Evolutionary conservation across 1,284 basidiomycete species (phyloP).

Genomic region (Ustilago sp.): DNA sequence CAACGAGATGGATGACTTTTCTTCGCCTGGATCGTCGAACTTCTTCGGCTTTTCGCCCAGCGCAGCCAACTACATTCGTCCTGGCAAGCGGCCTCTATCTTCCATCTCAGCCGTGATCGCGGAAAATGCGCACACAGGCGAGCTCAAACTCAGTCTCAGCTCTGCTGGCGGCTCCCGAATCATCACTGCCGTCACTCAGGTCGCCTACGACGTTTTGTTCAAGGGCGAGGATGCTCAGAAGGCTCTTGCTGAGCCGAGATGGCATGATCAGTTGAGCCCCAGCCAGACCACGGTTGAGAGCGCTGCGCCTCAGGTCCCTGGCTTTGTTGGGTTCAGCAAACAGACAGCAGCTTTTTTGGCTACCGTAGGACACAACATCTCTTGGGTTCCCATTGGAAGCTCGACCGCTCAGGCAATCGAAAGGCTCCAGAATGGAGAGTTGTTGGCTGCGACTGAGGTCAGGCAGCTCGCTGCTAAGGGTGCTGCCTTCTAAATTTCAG

Average conservation of each 20-base stretch:
- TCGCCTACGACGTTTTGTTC: slow-evolving; percentile 57
- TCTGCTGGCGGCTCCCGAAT: slow-evolving; percentile 71
- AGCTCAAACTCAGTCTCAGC: slow-evolving; percentile 69
- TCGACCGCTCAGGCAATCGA: slow-evolving; percentile 62
- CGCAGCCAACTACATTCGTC: slow-evolving; percentile 69
- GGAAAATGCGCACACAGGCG: slow-evolving; percentile 66
- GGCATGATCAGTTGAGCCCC: slow-evolving; percentile 71
- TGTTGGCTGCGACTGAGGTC: slow-evolving; percentile 56
- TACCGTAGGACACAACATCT: slow-evolving; percentile 68
- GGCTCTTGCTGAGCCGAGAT: slow-evolving; percentile 67
- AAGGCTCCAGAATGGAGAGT: slow-evolving; percentile 34
- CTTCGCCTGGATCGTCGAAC: slow-evolving; percentile 67
- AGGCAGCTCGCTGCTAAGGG: slow-evolving; percentile 61
- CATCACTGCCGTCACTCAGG: slow-evolving; percentile 71
- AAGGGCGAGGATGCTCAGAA: slow-evolving; percentile 56
- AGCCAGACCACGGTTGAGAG: slow-evolving; percentile 68
- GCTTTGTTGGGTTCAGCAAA: slow-evolving; percentile 69
- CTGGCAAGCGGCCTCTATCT: slow-evolving; percentile 70
- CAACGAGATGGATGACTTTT: slow-evolving; percentile 71
- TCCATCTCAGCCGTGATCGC: slow-evolving; percentile 70
- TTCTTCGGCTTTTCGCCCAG: slow-evolving; percentile 68
- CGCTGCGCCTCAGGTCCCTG: slow-evolving; percentile 49
- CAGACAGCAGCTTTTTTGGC: slow-evolving; percentile 67
- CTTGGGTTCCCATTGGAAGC: slow-evolving; percentile 50
- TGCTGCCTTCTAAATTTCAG: slow-evolving; percentile 43